phyloP scores from a whole-genome alignment of 108 stramenopile species.

The Chaetoceros muelleri region DNA sequence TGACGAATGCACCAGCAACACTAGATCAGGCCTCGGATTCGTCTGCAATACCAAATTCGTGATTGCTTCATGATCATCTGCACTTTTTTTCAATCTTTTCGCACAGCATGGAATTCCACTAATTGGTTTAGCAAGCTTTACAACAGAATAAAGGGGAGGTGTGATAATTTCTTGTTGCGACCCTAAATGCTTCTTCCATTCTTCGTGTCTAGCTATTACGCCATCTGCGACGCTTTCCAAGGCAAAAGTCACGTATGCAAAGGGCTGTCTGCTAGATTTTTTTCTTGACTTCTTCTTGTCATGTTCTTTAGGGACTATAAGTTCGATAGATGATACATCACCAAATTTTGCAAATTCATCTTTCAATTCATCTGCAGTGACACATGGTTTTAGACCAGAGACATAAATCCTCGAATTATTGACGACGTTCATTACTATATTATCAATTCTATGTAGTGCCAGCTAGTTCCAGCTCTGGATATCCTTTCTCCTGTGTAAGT shows the following conservation, averaged over 20 bases:
- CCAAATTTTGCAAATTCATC: not conserved
- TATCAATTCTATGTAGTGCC: no score
- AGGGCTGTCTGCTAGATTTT: not conserved
- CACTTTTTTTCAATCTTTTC: not conserved
- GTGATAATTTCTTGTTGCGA: not conserved
- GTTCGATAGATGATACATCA: not conserved
- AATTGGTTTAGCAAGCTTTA: not conserved
- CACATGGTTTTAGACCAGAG: not conserved
- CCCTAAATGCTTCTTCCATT: not conserved
- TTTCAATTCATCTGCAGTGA: not conserved
- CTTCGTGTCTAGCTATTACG: not conserved
- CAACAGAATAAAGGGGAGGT: not conserved
- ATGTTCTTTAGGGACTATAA: not conserved
- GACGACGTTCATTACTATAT: no score
- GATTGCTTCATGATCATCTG: not conserved
- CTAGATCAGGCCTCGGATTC: not conserved
- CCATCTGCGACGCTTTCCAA: not conserved
- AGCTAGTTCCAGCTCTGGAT: no score
- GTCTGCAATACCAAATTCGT: not conserved
- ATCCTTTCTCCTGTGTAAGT: no score
- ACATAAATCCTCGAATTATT: not conserved
- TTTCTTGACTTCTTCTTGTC: not conserved
- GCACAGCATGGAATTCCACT: not conserved
- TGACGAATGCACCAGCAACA: not conserved
- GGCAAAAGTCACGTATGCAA: not conserved